Evolutionary conservation across 371 early-diverging fungal species (phyloP).

Genomic region (Mucor circinelloides): DNA sequence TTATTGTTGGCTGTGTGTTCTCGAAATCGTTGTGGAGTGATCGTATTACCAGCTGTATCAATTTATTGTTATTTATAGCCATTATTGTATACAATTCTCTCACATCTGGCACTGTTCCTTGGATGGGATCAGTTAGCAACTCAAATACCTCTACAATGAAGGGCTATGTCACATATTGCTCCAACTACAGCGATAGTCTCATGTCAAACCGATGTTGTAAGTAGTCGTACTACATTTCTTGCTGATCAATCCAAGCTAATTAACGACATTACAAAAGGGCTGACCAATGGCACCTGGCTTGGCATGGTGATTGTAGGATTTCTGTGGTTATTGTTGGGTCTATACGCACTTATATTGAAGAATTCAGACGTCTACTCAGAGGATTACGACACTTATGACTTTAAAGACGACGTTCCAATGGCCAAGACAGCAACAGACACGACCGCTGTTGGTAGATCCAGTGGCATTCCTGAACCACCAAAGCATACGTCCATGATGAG

Average conservation of each 20-base stretch:
- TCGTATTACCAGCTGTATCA: slow-evolving; percentile 27
- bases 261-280: slow-evolving; percentile 12
- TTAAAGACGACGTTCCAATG: slow-evolving; percentile 32
- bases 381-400: slow-evolving; percentile 30
- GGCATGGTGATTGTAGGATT: slow-evolving; percentile 20
- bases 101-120: slow-evolving; percentile 30
- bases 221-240: neutral
- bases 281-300: slow-evolving; percentile 30
- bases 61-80: slow-evolving; percentile 31
- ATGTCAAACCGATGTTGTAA: slow-evolving; percentile 43
- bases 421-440: neutral
- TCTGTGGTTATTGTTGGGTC: slow-evolving; percentile 18
- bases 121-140: slow-evolving; percentile 22
- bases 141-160: slow-evolving; percentile 7
- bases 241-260: neutral
- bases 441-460: neutral
- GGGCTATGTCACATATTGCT: slow-evolving; percentile 34
- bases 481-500: neutral
- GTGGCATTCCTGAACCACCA: neutral
- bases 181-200: slow-evolving; percentile 11
- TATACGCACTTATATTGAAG: slow-evolving; percentile 14
- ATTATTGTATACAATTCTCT: slow-evolving; percentile 38
- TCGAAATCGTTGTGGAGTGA: slow-evolving; percentile 30
- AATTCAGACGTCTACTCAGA: slow-evolving; percentile 20
- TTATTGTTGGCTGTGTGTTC: slow-evolving; percentile 20